Evolutionary conservation across 768 basidiomycete genomes (phyloP).

Genomic region (Tricholoma sp.): DNA sequence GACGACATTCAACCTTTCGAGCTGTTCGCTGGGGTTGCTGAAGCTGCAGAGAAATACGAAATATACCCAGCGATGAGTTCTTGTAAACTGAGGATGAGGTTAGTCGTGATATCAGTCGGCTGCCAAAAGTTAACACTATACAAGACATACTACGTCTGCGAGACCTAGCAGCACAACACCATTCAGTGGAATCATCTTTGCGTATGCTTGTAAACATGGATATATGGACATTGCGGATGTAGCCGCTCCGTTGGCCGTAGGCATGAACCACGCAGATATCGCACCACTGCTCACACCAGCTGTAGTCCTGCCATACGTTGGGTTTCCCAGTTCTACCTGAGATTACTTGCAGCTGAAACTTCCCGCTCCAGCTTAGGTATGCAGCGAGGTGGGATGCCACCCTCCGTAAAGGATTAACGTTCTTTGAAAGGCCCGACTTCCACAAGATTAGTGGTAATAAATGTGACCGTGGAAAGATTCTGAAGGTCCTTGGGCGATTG

Average conservation of each 20-base stretch:
- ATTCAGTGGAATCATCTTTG: background rate
- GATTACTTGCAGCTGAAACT: background rate
- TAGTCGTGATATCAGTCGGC: background rate
- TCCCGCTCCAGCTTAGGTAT: background rate
- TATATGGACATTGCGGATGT: background rate
- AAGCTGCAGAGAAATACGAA: slow-evolving; percentile 29
- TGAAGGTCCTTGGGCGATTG: background rate
- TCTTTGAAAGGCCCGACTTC: background rate
- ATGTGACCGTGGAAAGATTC: background rate
- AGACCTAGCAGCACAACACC: too few relatives aligned
- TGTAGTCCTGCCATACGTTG: background rate
- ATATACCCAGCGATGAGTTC: slow-evolving; percentile 21
- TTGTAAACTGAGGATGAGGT: slow-evolving; percentile 21
- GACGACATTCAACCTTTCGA: slow-evolving; percentile 11
- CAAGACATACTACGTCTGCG: too few relatives aligned
- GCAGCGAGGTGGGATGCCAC: background rate
- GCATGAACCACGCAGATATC: background rate
- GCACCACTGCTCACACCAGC: background rate
- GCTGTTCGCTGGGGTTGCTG: slow-evolving; percentile 16
- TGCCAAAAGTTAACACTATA: too few relatives aligned
- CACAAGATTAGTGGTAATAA: background rate
- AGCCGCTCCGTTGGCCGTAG: background rate
- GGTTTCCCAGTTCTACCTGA: background rate
- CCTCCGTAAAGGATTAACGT: background rate
- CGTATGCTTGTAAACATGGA: background rate